A percentile compares a stretch with the other conserved stretches of the same genome.
Evolutionary conservation across 1,139 yeast species (phyloP).

Genomic region (Sugiyamaella castrensis): DNA sequence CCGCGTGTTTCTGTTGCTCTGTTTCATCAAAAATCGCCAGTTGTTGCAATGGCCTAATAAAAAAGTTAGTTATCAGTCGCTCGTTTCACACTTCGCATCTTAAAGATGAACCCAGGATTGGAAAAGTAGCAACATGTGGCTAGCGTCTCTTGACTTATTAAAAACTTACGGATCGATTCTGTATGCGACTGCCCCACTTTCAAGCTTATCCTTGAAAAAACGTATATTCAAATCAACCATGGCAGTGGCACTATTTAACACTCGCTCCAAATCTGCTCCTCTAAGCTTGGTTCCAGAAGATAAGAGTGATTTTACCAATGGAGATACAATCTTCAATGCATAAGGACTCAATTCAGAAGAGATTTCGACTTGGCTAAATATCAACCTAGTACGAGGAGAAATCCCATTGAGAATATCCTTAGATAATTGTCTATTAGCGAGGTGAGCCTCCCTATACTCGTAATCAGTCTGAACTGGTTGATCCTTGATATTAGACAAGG

Average conservation of each 20-base stretch:
- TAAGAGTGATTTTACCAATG: slow-evolving; percentile 23
- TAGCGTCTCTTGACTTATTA: background rate
- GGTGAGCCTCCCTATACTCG: slow-evolving; percentile 32
- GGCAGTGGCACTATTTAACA: slow-evolving; percentile 28
- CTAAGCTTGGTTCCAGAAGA: slow-evolving; percentile 21
- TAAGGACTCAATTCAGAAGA: slow-evolving; percentile 36
- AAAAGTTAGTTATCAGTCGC: background rate
- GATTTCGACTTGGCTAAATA: slow-evolving; percentile 25
- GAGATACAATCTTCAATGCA: slow-evolving; percentile 30
- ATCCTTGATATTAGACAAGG: slow-evolving; percentile 44
- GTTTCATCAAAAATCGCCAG: slow-evolving; percentile 29
- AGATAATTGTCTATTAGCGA: slow-evolving; percentile 27
- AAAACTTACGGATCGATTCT: slow-evolving; percentile 35
- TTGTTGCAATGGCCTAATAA: slow-evolving; percentile 32
- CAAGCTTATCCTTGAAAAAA: slow-evolving; percentile 31
- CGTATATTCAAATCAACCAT: slow-evolving; percentile 31
- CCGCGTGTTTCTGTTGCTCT: slow-evolving; percentile 26
- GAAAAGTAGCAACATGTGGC: background rate
- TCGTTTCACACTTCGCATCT: background rate
- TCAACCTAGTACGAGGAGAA: slow-evolving; percentile 23
- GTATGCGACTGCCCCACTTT: slow-evolving; percentile 32
- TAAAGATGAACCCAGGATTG: too few relatives aligned
- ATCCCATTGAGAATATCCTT: slow-evolving; percentile 26
- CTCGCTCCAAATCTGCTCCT: slow-evolving; percentile 25
- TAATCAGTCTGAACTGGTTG: slow-evolving; percentile 44